Evolutionary conservation across 306 rosid genomes (phyloP), one percentile per base, ranked within the genome.

Genomic region (Argentina anserina): DNA sequence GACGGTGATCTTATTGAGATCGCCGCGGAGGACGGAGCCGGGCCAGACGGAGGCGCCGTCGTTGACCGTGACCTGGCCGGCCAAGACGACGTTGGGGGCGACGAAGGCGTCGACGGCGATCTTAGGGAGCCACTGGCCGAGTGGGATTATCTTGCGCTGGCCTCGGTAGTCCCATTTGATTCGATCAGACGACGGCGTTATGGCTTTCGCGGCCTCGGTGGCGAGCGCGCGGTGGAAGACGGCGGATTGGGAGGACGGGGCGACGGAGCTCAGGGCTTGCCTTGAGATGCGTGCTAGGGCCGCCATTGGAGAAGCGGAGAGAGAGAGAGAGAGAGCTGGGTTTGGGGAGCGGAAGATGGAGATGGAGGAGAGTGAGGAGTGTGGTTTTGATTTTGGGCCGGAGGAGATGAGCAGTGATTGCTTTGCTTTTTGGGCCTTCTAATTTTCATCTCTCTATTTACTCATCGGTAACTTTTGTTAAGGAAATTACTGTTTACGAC

Each of bases 91-190:
- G 66, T 95, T 95, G 7, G 99, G 99, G 0, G 99, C 97, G 76
- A 95, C 99, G 84, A 90, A 95, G 78, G 99, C 99, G 59, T 91
- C 99, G 67, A 95, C 97, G 37, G 99, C 97, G 5, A 95, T 63
- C 75, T 87, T 95, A 4, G 97, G 99, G 52, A 83, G 80, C 99
- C 99, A 95, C 79, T 95, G 97, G 6, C 99, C 97, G 74, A 95
- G 77, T 0, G 97, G 99, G 29, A 95, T 88, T 46, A 95, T 90
- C 86, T 72, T 71, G 75, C 99, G 86, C 86, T 95, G 99, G 13
- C 99, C 99, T 85, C 99, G 87, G 85, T 95, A 95, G 85, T 95
- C 99, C 99, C 99, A 92, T 3, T 82, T 87, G 75, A 95, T 92
- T 12, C 96, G 97, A 90, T 91, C 96, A 71, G 84, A 68, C 7